Conservation (phyloP, 768 basidiomycete species). For the Hericium rajendrae region DNA sequence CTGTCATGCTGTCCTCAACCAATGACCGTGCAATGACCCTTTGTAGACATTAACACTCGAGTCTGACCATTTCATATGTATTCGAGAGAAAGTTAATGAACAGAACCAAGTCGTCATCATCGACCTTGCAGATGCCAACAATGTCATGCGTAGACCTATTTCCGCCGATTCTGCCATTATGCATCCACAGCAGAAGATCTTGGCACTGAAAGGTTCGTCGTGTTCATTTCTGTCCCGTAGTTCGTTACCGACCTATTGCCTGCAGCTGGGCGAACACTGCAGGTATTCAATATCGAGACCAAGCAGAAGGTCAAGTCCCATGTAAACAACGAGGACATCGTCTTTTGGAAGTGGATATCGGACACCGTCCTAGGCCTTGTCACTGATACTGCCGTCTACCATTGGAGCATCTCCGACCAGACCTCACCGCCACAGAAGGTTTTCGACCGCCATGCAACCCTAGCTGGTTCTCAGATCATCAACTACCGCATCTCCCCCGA, state of each 20-base stretch:
- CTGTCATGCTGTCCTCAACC: neutral
- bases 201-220: conserved; percentile 76
- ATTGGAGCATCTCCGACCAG: conserved; percentile 75
- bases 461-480: conserved; percentile 93
- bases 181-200: conserved; percentile 94
- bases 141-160: conserved; percentile 91
- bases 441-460: conserved; percentile 93
- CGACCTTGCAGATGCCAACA: conserved; percentile 94
- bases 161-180: conserved; percentile 99
- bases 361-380: conserved; percentile 90
- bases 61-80: conserved; percentile 97
- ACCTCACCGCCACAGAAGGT: conserved; percentile 82
- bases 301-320: conserved; percentile 98
- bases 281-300: conserved; percentile 96
- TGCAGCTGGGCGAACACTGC: conserved; percentile 84
- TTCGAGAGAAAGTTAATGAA: conserved; percentile 91
- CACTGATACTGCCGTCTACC: conserved; percentile 86
- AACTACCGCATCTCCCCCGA: conserved; percentile 91
- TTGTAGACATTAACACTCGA: conserved; percentile 83
- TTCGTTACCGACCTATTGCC: neutral
- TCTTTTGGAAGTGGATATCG: conserved; percentile 99
- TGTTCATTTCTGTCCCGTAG: conserved; percentile 11
- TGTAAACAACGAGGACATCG: conserved; percentile 84
- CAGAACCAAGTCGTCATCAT: conserved; percentile 98
- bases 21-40: neutral